A percentile compares a stretch with the other conserved stretches of the same genome.
Evolutionary conservation across 352 stramenopile genomes (phyloP).

Genomic region (Phytophthora sp.): DNA sequence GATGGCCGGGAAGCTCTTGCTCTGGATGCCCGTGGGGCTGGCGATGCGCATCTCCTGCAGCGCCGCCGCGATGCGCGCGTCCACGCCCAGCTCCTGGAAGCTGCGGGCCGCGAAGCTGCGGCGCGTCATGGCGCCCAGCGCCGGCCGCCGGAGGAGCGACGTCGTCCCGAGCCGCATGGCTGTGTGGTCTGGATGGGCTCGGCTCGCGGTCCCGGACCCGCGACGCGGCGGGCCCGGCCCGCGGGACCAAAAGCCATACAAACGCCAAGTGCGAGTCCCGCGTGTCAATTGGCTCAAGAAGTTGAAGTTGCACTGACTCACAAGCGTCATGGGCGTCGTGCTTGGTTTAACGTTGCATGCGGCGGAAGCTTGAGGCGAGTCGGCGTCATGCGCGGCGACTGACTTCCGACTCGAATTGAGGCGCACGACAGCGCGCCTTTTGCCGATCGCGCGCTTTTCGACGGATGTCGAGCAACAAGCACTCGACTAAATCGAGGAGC

Average conservation of each 20-base stretch:
- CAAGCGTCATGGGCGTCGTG: background rate
- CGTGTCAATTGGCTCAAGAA: conserved; percentile 1
- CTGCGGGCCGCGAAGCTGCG: conserved; percentile 14
- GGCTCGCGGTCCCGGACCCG: background rate
- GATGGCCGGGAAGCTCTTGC: conserved; percentile 56
- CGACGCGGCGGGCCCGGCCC: background rate
- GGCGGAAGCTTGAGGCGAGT: background rate
- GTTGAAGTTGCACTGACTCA: conserved; percentile 17
- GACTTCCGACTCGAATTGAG: conserved; percentile 7
- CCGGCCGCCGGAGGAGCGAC: conserved; percentile 6
- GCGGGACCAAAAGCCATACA: conserved; percentile 3
- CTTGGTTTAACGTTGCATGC: background rate
- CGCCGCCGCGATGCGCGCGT: conserved; percentile 41
- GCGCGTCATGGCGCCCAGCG: background rate
- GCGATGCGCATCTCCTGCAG: conserved; percentile 58
- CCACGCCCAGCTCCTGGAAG: conserved; percentile 55
- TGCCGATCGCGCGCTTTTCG: conserved; percentile 4
- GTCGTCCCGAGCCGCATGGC: conserved; percentile 1
- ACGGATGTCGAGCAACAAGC: conserved; percentile 7
- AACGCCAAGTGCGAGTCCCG: conserved; percentile 1
- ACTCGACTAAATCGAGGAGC: conserved; percentile 11
- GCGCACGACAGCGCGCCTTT: conserved; percentile 5
- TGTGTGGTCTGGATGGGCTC: background rate
- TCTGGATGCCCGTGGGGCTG: conserved; percentile 57
- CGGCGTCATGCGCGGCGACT: background rate